phyloP scores from a whole-genome alignment of 371 early-diverging fungal species.

The Dichotomocladium elegans region DNA sequence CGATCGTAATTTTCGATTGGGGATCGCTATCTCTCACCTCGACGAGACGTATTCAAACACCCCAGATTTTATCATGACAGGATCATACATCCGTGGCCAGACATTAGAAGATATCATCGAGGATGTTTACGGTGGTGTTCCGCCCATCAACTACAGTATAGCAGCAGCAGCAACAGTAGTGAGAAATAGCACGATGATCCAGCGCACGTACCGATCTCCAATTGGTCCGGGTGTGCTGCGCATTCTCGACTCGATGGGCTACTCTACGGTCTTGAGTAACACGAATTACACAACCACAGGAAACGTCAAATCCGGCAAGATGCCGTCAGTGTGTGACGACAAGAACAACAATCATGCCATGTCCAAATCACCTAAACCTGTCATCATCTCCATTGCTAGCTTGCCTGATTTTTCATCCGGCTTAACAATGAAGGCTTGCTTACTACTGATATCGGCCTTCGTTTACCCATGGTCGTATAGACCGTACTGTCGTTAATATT shows the following conservation, averaged over 20 bases:
- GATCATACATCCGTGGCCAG: conserved; percentile 18
- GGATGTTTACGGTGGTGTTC: conserved; percentile 19
- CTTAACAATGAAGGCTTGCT: too few species aligned
- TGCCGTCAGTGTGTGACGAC: conserved; percentile 27
- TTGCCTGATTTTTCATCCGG: too few species aligned
- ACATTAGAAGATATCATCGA: conserved; percentile 27
- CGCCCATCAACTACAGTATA: conserved; percentile 25
- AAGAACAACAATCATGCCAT: conserved; percentile 18
- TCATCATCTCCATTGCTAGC: too few species aligned
- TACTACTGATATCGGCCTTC: too few species aligned
- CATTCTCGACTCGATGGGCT: conserved; percentile 42
- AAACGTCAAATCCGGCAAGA: conserved; percentile 22
- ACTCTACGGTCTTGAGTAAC: conserved; percentile 34
- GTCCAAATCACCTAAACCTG: too few species aligned
- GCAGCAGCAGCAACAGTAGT: too few species aligned
- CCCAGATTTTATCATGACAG: conserved; percentile 41
- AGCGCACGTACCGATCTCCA: conserved; percentile 26
- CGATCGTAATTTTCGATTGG: conserved; percentile 32
- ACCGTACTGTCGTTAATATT: too few species aligned
- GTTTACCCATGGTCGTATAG: too few species aligned
- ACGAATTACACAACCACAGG: conserved; percentile 38
- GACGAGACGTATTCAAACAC: conserved; percentile 26
- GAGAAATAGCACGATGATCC: conserved; percentile 5
- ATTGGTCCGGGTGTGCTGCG: conserved; percentile 46
- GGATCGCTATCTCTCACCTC: conserved; percentile 38